phyloP scores from a whole-genome alignment of 768 basidiomycete genomes.

The Suillus luteus region DNA sequence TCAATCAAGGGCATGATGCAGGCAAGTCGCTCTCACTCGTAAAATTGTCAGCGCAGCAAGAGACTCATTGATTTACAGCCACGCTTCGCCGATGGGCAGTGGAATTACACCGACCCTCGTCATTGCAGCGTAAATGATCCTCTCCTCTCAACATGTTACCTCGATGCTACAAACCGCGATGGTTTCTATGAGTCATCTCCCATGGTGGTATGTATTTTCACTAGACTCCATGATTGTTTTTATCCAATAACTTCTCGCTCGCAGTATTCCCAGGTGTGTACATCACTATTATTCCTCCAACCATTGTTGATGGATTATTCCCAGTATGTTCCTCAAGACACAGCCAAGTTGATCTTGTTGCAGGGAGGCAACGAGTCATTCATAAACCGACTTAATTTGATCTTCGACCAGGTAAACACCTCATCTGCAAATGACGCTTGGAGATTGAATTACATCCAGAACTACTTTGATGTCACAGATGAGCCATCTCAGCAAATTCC shows the following conservation, averaged over 20 bases:
- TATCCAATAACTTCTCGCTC: slow-evolving; percentile 7
- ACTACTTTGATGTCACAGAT: slow-evolving; percentile 63
- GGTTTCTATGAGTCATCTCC: slow-evolving; percentile 71
- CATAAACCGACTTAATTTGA: slow-evolving; percentile 55
- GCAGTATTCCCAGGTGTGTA: slow-evolving; percentile 56
- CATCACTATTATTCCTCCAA: background rate
- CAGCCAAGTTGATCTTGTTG: slow-evolving; percentile 57
- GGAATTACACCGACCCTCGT: slow-evolving; percentile 65
- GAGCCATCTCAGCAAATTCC: slow-evolving; percentile 71
- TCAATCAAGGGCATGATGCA: slow-evolving; percentile 61
- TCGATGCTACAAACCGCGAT: slow-evolving; percentile 55
- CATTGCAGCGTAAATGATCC: slow-evolving; percentile 70
- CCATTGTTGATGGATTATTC: background rate
- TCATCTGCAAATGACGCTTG: background rate
- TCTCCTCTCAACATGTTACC: slow-evolving; percentile 55
- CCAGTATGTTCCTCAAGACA: slow-evolving; percentile 68
- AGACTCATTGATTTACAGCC: slow-evolving; percentile 38
- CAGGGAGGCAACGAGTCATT: slow-evolving; percentile 61
- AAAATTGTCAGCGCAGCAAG: background rate
- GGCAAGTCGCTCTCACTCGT: slow-evolving; percentile 31
- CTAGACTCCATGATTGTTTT: background rate
- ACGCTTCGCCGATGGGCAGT: slow-evolving; percentile 55
- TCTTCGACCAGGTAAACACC: slow-evolving; percentile 49
- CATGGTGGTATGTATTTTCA: slow-evolving; percentile 47
- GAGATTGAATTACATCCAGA: slow-evolving; percentile 30